Conservation (phyloP, 2,329 filamentous ascomycete species). For the Fusarium protoensiforme region DNA sequence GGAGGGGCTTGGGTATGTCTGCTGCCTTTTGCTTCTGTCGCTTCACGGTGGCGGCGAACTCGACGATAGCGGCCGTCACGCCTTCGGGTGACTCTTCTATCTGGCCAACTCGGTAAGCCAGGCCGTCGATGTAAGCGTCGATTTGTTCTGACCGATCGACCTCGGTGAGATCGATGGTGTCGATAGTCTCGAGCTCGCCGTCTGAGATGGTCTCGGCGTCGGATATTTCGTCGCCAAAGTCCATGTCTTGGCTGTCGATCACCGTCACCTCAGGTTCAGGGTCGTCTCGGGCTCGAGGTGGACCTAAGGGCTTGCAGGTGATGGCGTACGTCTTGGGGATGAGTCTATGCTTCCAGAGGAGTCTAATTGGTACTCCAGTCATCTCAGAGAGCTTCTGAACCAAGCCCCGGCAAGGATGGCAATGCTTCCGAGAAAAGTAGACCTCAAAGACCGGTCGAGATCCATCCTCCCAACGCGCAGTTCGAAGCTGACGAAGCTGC, state of each 20-base stretch:
- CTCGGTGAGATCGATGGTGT: constrained; percentile 34
- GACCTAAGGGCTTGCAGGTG: not conserved
- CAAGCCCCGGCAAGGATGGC: constrained; percentile 42
- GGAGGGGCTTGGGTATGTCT: constrained; percentile 41
- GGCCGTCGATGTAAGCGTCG: constrained; percentile 39
- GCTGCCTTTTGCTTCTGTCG: not conserved
- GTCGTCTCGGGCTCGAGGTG: not conserved
- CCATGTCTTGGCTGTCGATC: constrained; percentile 34
- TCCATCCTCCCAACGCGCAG: constrained; percentile 40
- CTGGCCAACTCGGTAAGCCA: constrained; percentile 50
- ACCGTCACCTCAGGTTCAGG: not conserved
- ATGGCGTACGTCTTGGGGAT: constrained; percentile 42
- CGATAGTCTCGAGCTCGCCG: constrained; percentile 6
- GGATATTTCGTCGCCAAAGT: constrained; percentile 36
- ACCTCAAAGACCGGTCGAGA: constrained; percentile 46
- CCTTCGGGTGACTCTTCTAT: constrained; percentile 40
- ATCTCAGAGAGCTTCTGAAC: constrained; percentile 37
- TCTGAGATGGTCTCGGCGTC: constrained; percentile 29
- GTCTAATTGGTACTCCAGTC: constrained; percentile 42
- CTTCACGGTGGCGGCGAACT: constrained; percentile 33
- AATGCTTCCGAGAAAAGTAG: constrained; percentile 50
- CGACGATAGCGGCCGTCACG: constrained; percentile 43
- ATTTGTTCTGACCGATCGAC: constrained; percentile 15
- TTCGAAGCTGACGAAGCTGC: constrained; percentile 38
- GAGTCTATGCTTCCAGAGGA: constrained; percentile 45